phyloP scores from a whole-genome alignment of 495 filamentous ascomycete genomes.

The Lophiotrema nucula region DNA sequence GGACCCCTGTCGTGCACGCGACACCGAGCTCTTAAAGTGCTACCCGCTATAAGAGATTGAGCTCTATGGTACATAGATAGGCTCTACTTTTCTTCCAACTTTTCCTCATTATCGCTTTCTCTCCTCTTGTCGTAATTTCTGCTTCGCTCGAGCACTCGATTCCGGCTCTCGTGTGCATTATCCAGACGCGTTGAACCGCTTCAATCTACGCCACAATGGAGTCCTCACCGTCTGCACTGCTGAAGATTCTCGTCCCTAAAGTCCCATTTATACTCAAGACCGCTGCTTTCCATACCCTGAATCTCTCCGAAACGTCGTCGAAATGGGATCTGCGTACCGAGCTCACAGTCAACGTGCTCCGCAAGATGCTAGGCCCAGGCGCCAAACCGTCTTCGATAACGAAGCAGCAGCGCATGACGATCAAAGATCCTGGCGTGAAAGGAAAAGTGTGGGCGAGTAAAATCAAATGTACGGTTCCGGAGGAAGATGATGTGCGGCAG shows the following conservation, averaged over 20 bases:
- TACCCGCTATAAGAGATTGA: too few relatives aligned
- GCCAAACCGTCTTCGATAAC: slow-evolving; percentile 50
- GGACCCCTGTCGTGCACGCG: too few relatives aligned
- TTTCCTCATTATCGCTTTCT: too few relatives aligned
- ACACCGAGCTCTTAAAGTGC: too few relatives aligned
- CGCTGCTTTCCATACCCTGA: slow-evolving; percentile 76
- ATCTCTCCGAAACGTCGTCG: not conserved
- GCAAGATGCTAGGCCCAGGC: slow-evolving; percentile 55
- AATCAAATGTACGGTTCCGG: slow-evolving; percentile 57
- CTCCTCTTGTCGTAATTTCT: too few relatives aligned
- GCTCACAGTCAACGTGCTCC: slow-evolving; percentile 67
- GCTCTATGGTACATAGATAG: too few relatives aligned
- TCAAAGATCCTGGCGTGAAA: slow-evolving; percentile 67
- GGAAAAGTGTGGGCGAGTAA: slow-evolving; percentile 79
- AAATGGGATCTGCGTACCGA: slow-evolving; percentile 60
- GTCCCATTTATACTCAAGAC: slow-evolving; percentile 56
- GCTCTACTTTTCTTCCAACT: too few relatives aligned
- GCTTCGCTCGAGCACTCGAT: too few relatives aligned
- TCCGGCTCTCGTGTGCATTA: too few relatives aligned
- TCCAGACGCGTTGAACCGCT: not conserved
- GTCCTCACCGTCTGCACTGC: slow-evolving; percentile 50
- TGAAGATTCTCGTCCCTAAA: slow-evolving; percentile 62
- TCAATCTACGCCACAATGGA: slow-evolving; percentile 23
- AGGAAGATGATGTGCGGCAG: slow-evolving; percentile 57
- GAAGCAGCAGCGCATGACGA: slow-evolving; percentile 60